Evolutionary conservation across 192 early-diverging fungal genomes (phyloP).

Genomic region (Entomortierella beljakovae): DNA sequence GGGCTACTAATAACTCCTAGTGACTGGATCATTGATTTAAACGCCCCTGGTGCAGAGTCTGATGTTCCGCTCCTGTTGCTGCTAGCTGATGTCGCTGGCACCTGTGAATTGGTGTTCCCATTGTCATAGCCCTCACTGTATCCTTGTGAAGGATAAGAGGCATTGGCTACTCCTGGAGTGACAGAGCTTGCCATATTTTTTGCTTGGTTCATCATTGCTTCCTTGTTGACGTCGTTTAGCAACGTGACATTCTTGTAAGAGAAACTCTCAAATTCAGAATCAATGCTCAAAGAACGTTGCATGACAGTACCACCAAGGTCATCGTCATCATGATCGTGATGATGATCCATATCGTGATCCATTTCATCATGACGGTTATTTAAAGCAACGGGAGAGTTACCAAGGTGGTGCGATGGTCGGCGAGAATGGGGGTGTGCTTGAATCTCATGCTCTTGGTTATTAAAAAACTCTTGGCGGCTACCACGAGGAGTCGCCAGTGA

Average conservation of each 20-base stretch:
- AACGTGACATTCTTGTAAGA: slow-evolving; percentile 74
- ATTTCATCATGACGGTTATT: slow-evolving; percentile 8
- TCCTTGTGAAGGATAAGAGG: background rate
- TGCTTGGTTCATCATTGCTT: slow-evolving; percentile 60
- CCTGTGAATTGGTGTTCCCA: background rate
- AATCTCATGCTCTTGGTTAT: background rate
- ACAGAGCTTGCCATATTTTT: slow-evolving; percentile 13
- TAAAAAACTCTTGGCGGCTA: too few relatives aligned
- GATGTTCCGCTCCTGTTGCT: background rate
- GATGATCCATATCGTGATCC: slow-evolving; percentile 20
- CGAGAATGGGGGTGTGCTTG: slow-evolving; percentile 12
- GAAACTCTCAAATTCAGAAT: slow-evolving; percentile 69
- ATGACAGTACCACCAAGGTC: slow-evolving; percentile 13
- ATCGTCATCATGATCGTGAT: slow-evolving; percentile 5
- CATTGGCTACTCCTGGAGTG: background rate
- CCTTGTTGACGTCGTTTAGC: slow-evolving; percentile 73
- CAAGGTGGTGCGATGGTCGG: slow-evolving; percentile 12
- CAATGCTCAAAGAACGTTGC: slow-evolving; percentile 53
- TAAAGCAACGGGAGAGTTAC: background rate
- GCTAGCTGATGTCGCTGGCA: background rate
- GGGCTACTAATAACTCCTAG: slow-evolving; percentile 12
- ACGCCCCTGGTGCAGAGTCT: slow-evolving; percentile 22
- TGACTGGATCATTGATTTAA: slow-evolving; percentile 48
- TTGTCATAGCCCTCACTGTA: background rate
- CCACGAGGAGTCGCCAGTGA: too few relatives aligned